Percentiles rank a stretch among this genome's conserved stretches.
Conservation (phyloP, 495 filamentous ascomycete genomes). For the Podospora bellae-mahoneyi region DNA sequence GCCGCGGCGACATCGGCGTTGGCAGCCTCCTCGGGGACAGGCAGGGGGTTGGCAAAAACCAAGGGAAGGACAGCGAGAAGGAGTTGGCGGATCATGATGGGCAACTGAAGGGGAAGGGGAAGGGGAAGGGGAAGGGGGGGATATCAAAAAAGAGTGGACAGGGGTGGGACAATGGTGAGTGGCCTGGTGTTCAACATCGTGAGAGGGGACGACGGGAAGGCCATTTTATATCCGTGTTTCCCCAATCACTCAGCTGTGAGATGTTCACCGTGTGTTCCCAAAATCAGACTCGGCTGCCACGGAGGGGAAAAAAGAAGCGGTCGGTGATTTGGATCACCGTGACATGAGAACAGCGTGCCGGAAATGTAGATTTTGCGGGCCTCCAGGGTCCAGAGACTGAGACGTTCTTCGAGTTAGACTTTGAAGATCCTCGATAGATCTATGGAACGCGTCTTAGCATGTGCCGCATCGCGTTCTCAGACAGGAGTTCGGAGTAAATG, state of each 20-base stretch:
- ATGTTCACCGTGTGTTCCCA: neutral
- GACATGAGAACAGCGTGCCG: neutral
- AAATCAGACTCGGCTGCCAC: neutral
- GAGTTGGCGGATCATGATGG: slow-evolving; percentile 8
- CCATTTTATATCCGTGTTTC: neutral
- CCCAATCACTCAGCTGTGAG: neutral
- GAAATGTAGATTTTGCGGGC: neutral
- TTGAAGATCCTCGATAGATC: neutral
- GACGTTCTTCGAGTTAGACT: neutral
- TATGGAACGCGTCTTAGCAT: neutral
- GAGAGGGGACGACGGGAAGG: neutral
- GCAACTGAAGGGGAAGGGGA: neutral
- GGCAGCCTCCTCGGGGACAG: neutral
- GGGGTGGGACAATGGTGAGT: neutral
- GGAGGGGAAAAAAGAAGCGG: neutral
- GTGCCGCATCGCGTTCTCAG: neutral
- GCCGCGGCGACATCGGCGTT: neutral
- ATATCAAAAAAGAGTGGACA: neutral
- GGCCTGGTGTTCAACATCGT: neutral
- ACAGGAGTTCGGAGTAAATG: neutral
- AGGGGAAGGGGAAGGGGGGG: no score
- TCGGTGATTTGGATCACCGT: neutral
- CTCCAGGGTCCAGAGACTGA: neutral
- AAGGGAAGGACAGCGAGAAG: neutral
- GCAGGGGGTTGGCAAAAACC: neutral